Conservation (phyloP, 805 yeast species). For the Kuraishia borneana region DNA sequence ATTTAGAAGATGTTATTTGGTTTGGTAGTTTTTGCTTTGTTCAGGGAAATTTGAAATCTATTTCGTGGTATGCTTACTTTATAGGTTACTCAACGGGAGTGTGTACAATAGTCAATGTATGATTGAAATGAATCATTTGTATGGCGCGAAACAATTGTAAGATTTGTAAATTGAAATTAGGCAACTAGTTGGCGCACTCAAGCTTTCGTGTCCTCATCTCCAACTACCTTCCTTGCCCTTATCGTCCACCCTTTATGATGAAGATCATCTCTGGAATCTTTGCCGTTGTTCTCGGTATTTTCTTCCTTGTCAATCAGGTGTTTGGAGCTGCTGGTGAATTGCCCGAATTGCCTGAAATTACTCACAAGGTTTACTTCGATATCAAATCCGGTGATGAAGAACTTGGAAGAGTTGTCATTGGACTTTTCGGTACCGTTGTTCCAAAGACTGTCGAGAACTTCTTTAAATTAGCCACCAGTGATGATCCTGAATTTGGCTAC, state of each 20-base stretch:
- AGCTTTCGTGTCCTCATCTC: neutral
- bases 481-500: slow-evolving; percentile 57
- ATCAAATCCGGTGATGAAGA: slow-evolving; percentile 66
- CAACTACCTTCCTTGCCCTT: neutral
- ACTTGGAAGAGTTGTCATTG: slow-evolving; percentile 78
- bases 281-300: neutral
- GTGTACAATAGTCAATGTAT: slow-evolving; percentile 2
- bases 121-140: neutral
- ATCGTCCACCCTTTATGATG: slow-evolving; percentile 1
- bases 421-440: slow-evolving; percentile 76
- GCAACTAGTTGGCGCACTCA: neutral
- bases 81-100: neutral
- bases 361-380: slow-evolving; percentile 80
- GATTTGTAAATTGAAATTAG: neutral
- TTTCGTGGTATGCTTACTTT: neutral
- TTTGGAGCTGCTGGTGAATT: slow-evolving; percentile 1
- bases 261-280: slow-evolving; percentile 2
- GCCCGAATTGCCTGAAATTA: slow-evolving; percentile 40
- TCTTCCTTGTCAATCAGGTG: slow-evolving; percentile 1
- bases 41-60: neutral
- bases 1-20: neutral
- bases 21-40: neutral
- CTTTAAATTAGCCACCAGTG: slow-evolving; percentile 67
- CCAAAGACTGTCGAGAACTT: slow-evolving; percentile 89
- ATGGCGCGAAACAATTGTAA: neutral